Evolutionary conservation across 306 rosid genomes (phyloP), one percentile per base, ranked within the genome.

Genomic region (Astragalus membranaceus): DNA sequence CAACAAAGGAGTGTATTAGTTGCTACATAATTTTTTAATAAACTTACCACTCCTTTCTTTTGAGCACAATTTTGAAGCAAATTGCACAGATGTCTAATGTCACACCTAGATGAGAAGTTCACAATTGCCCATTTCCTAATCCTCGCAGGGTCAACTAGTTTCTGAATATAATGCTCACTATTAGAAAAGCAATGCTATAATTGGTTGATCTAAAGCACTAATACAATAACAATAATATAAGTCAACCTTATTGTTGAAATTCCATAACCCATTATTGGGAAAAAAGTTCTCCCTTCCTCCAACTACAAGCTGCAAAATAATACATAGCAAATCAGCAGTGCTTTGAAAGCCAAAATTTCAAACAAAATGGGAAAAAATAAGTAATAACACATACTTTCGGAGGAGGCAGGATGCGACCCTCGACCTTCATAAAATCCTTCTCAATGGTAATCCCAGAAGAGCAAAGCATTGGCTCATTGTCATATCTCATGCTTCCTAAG

Each of bases 241-340:
- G 12, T 14, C 0, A 54, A 81, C 89, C 86, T 82, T 82, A 8
- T 85, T 47, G 64, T 78, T 68, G 65, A 80, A 78, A 53, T 83
- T 77, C 90, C 87, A 85, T 47, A 70, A 54, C 9, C 90, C 85
- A 58, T 74, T 67, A 1, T 54, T 37, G 0, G 89, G 87, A 35
- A 6, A 8, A 14, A 80, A 20, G 0, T 32, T 17, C 23, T 72
- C 61, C 2, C 67, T 76, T 0, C 33, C 65, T 13, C 85, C 87
- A 9, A 60, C 76, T 37, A 7, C 37, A 54, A 85, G 75, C 85
- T 79, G 78, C 60, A 70, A 37, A 44, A 13, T 33, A 59, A 74
- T 7, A 20, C 17, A 20, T 36, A 54, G 3, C 20, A 66, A 46
- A 13, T 8, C 47, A 47, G 10, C 43, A 64, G 9, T 46, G 20